Evolutionary conservation across 352 stramenopile species (phyloP).

Genomic region (Globisporangium parvum): DNA sequence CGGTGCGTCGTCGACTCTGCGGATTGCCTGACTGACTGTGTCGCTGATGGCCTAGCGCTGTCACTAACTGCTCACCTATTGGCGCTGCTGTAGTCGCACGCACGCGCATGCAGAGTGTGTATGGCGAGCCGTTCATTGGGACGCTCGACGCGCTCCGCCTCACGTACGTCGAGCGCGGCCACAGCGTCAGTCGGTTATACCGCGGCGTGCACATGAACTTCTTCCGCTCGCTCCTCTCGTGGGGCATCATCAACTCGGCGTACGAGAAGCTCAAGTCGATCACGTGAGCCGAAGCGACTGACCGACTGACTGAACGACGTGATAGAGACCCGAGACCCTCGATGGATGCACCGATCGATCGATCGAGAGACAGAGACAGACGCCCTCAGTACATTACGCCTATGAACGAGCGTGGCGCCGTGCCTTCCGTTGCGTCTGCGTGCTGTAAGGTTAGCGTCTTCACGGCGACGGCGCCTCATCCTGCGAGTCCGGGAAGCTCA

Average conservation of each 20-base stretch:
- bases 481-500: slow-evolving; percentile 74
- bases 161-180: slow-evolving; percentile 69
- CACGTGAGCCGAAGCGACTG: slow-evolving; percentile 21
- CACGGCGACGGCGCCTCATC: slow-evolving; percentile 7
- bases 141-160: slow-evolving; percentile 46
- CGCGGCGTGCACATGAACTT: slow-evolving; percentile 88
- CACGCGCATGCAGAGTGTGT: slow-evolving; percentile 81
- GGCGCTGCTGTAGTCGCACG: slow-evolving; percentile 39
- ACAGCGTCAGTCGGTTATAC: slow-evolving; percentile 59
- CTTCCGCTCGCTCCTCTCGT: slow-evolving; percentile 80
- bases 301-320: not conserved
- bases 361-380: no score
- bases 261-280: slow-evolving; percentile 86
- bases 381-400: no score
- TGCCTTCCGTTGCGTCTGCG: not conserved
- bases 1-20: slow-evolving; percentile 34
- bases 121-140: slow-evolving; percentile 56
- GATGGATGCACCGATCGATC: no score
- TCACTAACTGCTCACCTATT: not conserved
- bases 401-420: no score
- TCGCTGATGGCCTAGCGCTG: not conserved
- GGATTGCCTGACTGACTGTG: not conserved
- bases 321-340: not conserved
- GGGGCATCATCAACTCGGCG: slow-evolving; percentile 88
- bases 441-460: not conserved